Percentiles rank a stretch among this genome's conserved stretches.
Conservation (phyloP, 345 rosid genomes). For the Euphorbia pulcherrima region DNA sequence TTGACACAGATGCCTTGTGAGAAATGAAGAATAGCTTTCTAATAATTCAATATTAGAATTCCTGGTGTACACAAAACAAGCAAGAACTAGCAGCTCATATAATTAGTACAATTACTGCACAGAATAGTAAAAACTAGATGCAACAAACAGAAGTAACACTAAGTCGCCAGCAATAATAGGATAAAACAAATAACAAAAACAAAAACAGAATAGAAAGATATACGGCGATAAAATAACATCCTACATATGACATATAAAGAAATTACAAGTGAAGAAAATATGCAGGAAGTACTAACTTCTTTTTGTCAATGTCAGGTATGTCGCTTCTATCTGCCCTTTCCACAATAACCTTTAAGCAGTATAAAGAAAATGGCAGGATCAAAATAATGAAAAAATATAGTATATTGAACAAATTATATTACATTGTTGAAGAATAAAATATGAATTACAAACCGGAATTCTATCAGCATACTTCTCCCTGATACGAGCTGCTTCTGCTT, state of each 20-base stretch:
- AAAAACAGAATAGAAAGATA: background rate
- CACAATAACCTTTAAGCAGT: constrained; percentile 68
- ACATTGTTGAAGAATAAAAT: background rate
- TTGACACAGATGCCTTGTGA: too few species aligned
- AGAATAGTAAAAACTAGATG: background rate
- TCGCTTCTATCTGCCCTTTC: constrained; percentile 94
- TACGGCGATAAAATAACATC: background rate
- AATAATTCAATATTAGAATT: too few species aligned
- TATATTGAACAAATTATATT: background rate
- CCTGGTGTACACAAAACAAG: background rate
- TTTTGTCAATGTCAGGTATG: constrained; percentile 95
- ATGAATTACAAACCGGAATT: constrained; percentile 60
- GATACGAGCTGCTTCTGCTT: constrained; percentile 88
- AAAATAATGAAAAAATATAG: background rate
- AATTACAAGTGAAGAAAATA: background rate
- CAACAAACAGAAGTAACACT: background rate
- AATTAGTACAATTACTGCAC: too few species aligned
- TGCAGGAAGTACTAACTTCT: constrained; percentile 49
- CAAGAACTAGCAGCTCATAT: too few species aligned
- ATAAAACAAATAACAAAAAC: too few species aligned
- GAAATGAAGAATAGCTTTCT: too few species aligned
- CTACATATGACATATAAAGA: background rate
- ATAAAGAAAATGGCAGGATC: background rate
- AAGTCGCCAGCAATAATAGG: background rate
- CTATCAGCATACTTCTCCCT: constrained; percentile 94